Evolutionary conservation across 768 basidiomycete species (phyloP).

Genomic region (Trametes punicea): DNA sequence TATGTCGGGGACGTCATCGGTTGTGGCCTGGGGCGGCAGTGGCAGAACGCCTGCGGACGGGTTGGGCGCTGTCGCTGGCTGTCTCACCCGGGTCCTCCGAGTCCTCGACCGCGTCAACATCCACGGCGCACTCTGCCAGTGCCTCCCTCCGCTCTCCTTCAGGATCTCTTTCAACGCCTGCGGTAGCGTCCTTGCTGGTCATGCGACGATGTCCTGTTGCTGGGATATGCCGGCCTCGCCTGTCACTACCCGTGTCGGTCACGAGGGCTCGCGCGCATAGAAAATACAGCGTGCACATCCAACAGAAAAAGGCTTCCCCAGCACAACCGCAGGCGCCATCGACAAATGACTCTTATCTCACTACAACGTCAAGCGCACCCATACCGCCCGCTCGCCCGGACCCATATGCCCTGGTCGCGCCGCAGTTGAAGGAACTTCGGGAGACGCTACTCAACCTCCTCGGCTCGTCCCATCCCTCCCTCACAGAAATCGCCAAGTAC

Average conservation of each 20-base stretch:
- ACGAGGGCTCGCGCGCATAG: slow-evolving; percentile 24
- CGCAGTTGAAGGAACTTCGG: slow-evolving; percentile 71
- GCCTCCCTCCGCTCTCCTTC: background rate
- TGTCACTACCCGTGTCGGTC: slow-evolving; percentile 14
- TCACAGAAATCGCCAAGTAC: slow-evolving; percentile 85
- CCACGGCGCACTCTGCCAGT: background rate
- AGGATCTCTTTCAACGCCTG: slow-evolving; percentile 11
- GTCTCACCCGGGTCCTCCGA: slow-evolving; percentile 7
- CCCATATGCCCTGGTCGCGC: slow-evolving; percentile 66
- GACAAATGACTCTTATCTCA: slow-evolving; percentile 30
- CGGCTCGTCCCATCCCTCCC: slow-evolving; percentile 84
- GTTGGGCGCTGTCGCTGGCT: slow-evolving; percentile 11
- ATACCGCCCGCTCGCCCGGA: slow-evolving; percentile 40
- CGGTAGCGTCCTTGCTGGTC: slow-evolving; percentile 29
- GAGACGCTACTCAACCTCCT: slow-evolving; percentile 72
- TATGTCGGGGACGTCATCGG: background rate
- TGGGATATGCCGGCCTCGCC: slow-evolving; percentile 23
- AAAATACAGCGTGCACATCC: slow-evolving; percentile 26
- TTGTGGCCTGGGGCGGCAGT: background rate
- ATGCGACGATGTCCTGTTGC: slow-evolving; percentile 31
- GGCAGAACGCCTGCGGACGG: slow-evolving; percentile 1
- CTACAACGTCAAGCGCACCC: background rate
- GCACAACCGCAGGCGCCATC: slow-evolving; percentile 20
- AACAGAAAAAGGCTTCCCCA: slow-evolving; percentile 18
- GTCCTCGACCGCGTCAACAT: background rate